Conservation (phyloP, 108 stramenopile species). For the Cyclotella distinguenda region DNA sequence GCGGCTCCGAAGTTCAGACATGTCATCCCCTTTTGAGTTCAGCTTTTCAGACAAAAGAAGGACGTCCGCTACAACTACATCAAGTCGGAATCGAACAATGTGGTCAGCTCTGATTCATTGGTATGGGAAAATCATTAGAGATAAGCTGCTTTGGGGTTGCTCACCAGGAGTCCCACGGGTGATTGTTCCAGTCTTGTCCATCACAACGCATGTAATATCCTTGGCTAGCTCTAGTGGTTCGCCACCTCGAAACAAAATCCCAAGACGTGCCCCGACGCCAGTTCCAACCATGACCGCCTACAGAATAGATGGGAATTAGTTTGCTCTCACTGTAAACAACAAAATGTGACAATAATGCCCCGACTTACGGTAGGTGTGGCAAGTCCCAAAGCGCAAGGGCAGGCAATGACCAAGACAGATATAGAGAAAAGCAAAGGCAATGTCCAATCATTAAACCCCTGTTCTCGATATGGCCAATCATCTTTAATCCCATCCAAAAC, state of each 20-base stretch:
- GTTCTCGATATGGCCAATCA: constrained; percentile 50
- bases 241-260: constrained; percentile 90
- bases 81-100: no score
- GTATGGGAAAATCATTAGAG: no score
- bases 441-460: constrained; percentile 61
- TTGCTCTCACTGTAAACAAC: background rate
- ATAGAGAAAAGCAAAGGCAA: constrained; percentile 82
- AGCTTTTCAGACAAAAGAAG: constrained; percentile 40
- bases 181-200: constrained; percentile 89
- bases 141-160: no score
- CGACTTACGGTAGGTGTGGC: constrained; percentile 18
- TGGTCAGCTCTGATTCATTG: no score
- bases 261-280: constrained; percentile 81
- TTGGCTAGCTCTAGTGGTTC: constrained; percentile 71
- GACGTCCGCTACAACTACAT: constrained; percentile 38
- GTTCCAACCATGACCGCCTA: constrained; percentile 86
- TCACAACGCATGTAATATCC: constrained; percentile 67
- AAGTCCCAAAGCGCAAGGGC: constrained; percentile 89
- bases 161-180: constrained; percentile 45
- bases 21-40: constrained; percentile 1
- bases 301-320: background rate
- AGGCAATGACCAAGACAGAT: constrained; percentile 84
- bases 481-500: constrained; percentile 46
- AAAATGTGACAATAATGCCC: background rate
- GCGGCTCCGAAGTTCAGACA: constrained; percentile 22